Base-by-base conservation (phyloP, 2,329 filamentous ascomycete species). In the Colletotrichum phormii region DNA sequence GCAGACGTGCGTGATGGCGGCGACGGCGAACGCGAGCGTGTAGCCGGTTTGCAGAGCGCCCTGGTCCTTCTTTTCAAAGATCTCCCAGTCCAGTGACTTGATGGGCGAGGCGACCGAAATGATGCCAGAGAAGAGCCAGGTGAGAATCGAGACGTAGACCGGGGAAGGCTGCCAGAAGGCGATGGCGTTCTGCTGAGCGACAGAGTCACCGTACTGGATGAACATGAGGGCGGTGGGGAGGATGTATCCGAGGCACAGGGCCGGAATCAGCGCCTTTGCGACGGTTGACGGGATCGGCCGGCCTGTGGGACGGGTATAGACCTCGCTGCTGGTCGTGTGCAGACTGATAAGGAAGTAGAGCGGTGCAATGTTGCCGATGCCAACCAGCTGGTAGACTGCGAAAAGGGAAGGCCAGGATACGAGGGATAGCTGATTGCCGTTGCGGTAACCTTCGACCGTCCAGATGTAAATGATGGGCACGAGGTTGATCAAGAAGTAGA, bases 391-490 rank as follows among this genome's bases (percentile, higher is more conserved):
- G n/a, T 76, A 72, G 5, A 59, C 26, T 5, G 67, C 42, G 65
- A 75, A 76, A 6, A 77, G 8, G 11, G 60, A 51, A 0, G 77
- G 76, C 4, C 75, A 37, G 0, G 68, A 58, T 15, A 78, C 60
- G 5, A 72, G 58, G 6, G 69, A 73, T 1, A 66, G 71, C 1
- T 74, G 31, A 35, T 77, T 75, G 2, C 76, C 76, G 9, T 65
- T 63, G 2, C 78, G 75, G 31, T 77, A 74, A 5, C 76, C 77
- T 60, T 79, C 78, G 5, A 79, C 72, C 1, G 64, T 76, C 67
- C 75, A 79, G 18, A 77, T 75, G 31, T 78, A 51, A 8, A 78
- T 37, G 24, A 78, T 72, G 8, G 78, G 75, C 7, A 77, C 69
- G 37, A 78, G 68, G 54, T 71, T 75, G 2, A 72, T 74, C 26